These are phyloP conservation scores for Penicillium paneum DNA, from an alignment of 2,329 filamentous ascomycete species.

Conservation along the genomic window DNA sequence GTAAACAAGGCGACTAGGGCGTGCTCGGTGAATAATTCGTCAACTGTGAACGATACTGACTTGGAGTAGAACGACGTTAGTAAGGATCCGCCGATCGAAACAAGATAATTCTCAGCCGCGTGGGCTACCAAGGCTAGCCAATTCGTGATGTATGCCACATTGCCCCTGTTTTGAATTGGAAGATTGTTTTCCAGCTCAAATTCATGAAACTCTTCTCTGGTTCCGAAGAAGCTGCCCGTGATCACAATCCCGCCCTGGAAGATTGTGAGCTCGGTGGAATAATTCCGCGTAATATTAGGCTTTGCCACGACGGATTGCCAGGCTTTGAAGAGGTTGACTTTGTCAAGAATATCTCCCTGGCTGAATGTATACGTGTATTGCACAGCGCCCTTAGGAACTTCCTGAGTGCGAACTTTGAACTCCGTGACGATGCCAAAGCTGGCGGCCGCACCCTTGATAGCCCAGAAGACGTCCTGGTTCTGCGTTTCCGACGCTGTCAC, in stretches of 20 bases:
- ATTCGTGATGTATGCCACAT: constrained; percentile 26
- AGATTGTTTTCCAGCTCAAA: constrained; percentile 29
- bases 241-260: constrained; percentile 55
- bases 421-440: constrained; percentile 41
- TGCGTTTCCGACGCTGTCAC: constrained; percentile 29
- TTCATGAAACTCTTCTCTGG: constrained; percentile 53
- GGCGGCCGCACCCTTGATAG: constrained; percentile 37
- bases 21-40: constrained; percentile 49
- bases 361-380: constrained; percentile 58
- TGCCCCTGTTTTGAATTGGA: constrained; percentile 18
- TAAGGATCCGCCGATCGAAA: constrained; percentile 36
- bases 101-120: constrained; percentile 26
- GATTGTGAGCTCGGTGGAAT: constrained; percentile 57
- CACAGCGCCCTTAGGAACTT: constrained; percentile 47
- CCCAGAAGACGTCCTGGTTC: constrained; percentile 36
- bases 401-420: constrained; percentile 39
- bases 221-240: constrained; percentile 61
- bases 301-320: constrained; percentile 60
- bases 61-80: constrained; percentile 57
- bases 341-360: constrained; percentile 48
- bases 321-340: constrained; percentile 51
- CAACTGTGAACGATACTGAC: constrained; percentile 52
- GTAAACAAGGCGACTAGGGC: constrained; percentile 52
- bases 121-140: constrained; percentile 29
- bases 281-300: constrained; percentile 56